Evolutionary conservation across 2,329 filamentous ascomycete genomes (phyloP), one percentile per base, ranked within the genome.

Genomic region (Trichothecium sympodiale): DNA sequence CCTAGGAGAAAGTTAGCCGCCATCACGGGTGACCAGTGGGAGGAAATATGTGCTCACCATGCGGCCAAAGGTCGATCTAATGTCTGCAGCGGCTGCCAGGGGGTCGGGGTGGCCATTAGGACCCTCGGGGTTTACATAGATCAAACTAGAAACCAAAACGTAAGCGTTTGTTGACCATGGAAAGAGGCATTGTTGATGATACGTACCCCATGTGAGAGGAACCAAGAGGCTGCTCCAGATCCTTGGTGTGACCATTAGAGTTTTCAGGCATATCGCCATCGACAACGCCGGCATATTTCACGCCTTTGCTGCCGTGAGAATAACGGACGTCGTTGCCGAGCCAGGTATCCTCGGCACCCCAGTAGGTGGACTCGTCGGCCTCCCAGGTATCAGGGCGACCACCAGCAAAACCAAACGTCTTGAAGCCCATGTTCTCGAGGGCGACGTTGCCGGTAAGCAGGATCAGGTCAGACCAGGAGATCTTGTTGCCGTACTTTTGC

Each of bases 401-500:
- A 55, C 72, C 80, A 29, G 77, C 76, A 46, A 86, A 87, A 43
- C 82, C 82, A 43, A 82, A 77, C 28, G 80, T 77, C 61, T 77
- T 72, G 61, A 82, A 72, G 41, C 78, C 82, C 78, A 84, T 85
- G 42, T 72, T 74, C 61, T 87, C 82, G 43, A 87, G 69, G 32
- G 82, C 80, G 13, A 86, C 80, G 54, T 86, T 86, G 45, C 82
- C 82, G 18, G 79, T 72, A 36, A 87, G 69, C 38, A 85, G 66
- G 33, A 80, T 56, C 40, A 87, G 60, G 53, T 87, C 82, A 17
- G 81, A 77, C 82, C 82, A 87, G 0, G 82, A 86, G 58, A 87
- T 81, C 66, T 83, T 84, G 67, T 75, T 76, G 55, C 82, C 82
- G 46, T 87, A 87, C 69, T 87, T 87, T 48, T 84, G 80, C 73